phyloP scores from a whole-genome alignment of 345 rosid genomes.

The Acer negundo region DNA sequence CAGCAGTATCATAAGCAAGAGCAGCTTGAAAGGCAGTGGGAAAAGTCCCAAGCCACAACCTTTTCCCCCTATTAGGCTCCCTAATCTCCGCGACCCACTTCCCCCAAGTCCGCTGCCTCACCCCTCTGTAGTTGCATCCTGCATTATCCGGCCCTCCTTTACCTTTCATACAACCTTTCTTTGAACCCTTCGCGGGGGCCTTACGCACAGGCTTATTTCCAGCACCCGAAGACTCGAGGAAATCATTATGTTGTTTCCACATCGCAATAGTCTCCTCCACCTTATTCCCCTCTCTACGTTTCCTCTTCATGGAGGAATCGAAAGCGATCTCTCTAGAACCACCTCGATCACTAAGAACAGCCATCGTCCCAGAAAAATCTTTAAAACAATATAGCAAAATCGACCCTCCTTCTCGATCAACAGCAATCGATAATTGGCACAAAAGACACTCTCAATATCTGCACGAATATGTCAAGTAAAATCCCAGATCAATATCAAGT shows the following conservation, averaged over 20 bases:
- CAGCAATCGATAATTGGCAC: background rate
- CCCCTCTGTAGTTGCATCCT: slow-evolving; percentile 62
- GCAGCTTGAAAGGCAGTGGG: slow-evolving; percentile 73
- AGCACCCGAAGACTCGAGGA: slow-evolving; percentile 27
- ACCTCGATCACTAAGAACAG: slow-evolving; percentile 21
- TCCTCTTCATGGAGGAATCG: slow-evolving; percentile 56
- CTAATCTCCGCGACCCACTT: slow-evolving; percentile 97
- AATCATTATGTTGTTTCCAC: slow-evolving; percentile 62
- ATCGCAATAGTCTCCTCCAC: slow-evolving; percentile 57
- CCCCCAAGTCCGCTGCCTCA: slow-evolving; percentile 92
- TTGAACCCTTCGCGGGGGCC: slow-evolving; percentile 71
- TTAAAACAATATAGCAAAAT: background rate
- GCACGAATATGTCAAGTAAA: background rate
- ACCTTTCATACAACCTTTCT: slow-evolving; percentile 89
- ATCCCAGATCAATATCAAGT: background rate
- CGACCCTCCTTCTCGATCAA: slow-evolving; percentile 10
- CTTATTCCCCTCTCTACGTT: slow-evolving; percentile 41
- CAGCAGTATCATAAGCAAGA: slow-evolving; percentile 83
- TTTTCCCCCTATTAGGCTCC: slow-evolving; percentile 56
- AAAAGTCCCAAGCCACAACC: slow-evolving; percentile 92
- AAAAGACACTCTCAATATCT: background rate
- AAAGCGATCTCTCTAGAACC: slow-evolving; percentile 22
- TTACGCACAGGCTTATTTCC: slow-evolving; percentile 33
- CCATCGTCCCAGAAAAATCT: slow-evolving; percentile 25
- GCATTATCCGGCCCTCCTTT: slow-evolving; percentile 91